Evolutionary conservation across 148 eudicot species (phyloP).

Genomic region (Chenopodium formosanum): DNA sequence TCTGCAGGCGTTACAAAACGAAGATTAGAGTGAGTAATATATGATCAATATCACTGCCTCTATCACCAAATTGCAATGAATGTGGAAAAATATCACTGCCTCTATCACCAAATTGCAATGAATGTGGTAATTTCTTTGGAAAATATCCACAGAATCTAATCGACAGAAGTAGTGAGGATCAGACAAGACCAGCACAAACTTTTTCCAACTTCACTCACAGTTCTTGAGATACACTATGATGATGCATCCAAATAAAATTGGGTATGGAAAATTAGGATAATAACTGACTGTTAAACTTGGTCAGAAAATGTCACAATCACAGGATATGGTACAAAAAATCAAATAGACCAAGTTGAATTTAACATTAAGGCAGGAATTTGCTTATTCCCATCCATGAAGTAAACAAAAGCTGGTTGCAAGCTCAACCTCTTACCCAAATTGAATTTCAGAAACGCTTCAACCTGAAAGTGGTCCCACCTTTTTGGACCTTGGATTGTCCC

Average conservation of each 20-base stretch:
- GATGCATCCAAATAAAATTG: background rate
- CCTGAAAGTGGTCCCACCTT: slow-evolving; percentile 68
- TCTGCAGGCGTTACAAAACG: background rate
- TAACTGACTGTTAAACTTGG: background rate
- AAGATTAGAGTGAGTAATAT: background rate
- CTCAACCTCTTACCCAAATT: slow-evolving; percentile 54
- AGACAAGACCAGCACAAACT: background rate
- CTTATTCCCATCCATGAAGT: slow-evolving; percentile 50
- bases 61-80: background rate
- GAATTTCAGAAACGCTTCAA: slow-evolving; percentile 65
- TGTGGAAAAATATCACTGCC: background rate
- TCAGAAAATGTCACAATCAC: background rate
- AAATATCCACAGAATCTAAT: background rate
- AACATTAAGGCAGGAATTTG: slow-evolving; percentile 67
- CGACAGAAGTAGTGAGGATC: background rate
- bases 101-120: background rate
- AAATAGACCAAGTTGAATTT: slow-evolving; percentile 69
- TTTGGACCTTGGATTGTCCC: slow-evolving; percentile 49
- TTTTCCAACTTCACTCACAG: background rate
- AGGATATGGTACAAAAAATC: slow-evolving; percentile 7
- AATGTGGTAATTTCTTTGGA: background rate
- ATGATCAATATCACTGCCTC: background rate
- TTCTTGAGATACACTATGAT: background rate
- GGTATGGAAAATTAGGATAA: background rate
- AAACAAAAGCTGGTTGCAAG: slow-evolving; percentile 67